These are phyloP conservation scores for Thraustotheca clavata DNA, from an alignment of 352 stramenopile genomes.

Conservation along the genomic window DNA sequence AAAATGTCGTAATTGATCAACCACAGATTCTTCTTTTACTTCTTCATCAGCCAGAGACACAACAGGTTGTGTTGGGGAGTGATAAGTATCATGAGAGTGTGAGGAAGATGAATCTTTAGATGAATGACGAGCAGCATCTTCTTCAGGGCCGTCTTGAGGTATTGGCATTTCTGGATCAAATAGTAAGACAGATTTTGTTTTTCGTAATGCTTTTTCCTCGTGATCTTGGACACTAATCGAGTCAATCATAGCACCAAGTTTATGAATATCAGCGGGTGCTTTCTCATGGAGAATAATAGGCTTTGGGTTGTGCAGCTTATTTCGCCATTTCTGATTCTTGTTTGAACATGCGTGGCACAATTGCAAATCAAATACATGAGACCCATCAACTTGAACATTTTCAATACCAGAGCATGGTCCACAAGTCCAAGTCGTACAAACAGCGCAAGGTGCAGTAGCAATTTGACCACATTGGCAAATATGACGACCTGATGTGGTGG, in stretches of 20 bases:
- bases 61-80: background rate
- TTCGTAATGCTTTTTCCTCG: background rate
- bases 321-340: background rate
- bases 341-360: background rate
- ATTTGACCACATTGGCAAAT: background rate
- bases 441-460: background rate
- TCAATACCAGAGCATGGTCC: background rate
- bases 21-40: background rate
- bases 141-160: background rate
- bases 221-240: background rate
- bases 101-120: background rate
- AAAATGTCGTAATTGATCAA: constrained; percentile 2
- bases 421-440: background rate
- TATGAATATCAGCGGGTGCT: background rate
- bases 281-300: constrained; percentile 6
- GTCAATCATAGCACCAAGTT: background rate
- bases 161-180: background rate
- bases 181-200: background rate
- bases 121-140: background rate
- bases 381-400: background rate
- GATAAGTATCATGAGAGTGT: too few relatives aligned
- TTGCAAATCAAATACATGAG: constrained; percentile 3
- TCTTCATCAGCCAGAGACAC: background rate
- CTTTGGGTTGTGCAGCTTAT: background rate
- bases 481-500: background rate